Evolutionary conservation across 768 basidiomycete species (phyloP).

Genomic region (Trametes gibbosa): DNA sequence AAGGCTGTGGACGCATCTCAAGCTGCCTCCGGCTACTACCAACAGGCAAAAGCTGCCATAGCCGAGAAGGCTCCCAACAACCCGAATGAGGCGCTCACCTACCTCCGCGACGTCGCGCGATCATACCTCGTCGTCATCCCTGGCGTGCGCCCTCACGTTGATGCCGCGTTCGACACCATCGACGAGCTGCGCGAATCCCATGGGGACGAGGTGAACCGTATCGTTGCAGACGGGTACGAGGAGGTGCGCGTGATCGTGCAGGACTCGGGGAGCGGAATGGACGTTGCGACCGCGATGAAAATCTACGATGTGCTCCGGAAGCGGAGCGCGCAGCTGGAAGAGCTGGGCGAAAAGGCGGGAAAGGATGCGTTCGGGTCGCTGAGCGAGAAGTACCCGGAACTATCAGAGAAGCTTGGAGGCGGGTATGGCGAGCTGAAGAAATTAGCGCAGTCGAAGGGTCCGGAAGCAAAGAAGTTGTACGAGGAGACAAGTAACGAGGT

Average conservation of each 20-base stretch:
- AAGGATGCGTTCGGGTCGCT: conserved; percentile 25
- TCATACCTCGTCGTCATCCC: conserved; percentile 41
- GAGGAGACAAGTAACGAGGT: conserved; percentile 27
- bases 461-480: conserved; percentile 32
- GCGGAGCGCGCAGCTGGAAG: conserved; percentile 28
- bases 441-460: conserved; percentile 26
- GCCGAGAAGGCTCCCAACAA: conserved; percentile 27
- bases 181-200: conserved; percentile 38
- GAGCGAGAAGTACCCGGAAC: conserved; percentile 30
- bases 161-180: conserved; percentile 43
- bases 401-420: conserved; percentile 30
- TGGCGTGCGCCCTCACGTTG: conserved; percentile 37
- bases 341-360: conserved; percentile 31
- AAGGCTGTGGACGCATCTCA: conserved; percentile 35
- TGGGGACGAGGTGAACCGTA: conserved; percentile 37
- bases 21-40: conserved; percentile 25
- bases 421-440: conserved; percentile 30
- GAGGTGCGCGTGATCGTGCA: conserved; percentile 33
- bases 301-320: conserved; percentile 28
- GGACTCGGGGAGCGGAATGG: conserved; percentile 20
- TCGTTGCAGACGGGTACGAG: conserved; percentile 35
- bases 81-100: conserved; percentile 33
- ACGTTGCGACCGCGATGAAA: conserved; percentile 29
- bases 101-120: conserved; percentile 40
- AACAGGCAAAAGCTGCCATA: conserved; percentile 28